These are phyloP conservation scores for Colletotrichum salicis DNA, from an alignment of 2,329 filamentous ascomycete species.

Conservation along the genomic window DNA sequence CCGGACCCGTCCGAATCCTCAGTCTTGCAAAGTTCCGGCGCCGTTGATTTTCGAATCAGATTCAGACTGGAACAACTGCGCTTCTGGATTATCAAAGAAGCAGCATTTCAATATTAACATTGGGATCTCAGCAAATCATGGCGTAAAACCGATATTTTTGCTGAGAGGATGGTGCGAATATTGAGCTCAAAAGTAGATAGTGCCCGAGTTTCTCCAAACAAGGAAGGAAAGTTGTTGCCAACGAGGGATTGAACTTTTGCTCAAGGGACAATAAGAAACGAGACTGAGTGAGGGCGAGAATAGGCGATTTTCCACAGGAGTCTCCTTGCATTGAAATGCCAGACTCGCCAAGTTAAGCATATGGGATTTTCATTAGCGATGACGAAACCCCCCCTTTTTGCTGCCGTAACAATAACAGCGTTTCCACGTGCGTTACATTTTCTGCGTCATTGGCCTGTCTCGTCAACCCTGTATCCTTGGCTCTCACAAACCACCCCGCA, in stretches of 20 bases:
- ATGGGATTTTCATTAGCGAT: background rate
- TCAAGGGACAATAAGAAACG: background rate
- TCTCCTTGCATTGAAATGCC: background rate
- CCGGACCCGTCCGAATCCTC: no score
- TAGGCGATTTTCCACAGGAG: background rate
- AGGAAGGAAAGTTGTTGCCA: no score
- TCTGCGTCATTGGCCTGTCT: background rate
- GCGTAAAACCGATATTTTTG: no score
- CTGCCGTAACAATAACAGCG: background rate
- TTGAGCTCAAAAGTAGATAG: no score
- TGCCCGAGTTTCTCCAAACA: no score
- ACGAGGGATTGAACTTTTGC: background rate
- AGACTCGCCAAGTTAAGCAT: background rate
- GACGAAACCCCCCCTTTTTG: background rate
- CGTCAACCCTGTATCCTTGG: slow-evolving; percentile 2
- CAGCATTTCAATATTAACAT: no score
- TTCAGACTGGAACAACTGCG: no score
- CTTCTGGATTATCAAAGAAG: no score
- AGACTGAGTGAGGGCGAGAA: background rate
- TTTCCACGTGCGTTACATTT: slow-evolving; percentile 1
- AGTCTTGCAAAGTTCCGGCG: no score
- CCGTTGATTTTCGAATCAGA: no score
- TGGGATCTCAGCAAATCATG: no score
- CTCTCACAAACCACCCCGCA: background rate
- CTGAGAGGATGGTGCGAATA: no score